Conservation (phyloP, 371 early-diverging fungal genomes). For the Rhizomucor pusillus region DNA sequence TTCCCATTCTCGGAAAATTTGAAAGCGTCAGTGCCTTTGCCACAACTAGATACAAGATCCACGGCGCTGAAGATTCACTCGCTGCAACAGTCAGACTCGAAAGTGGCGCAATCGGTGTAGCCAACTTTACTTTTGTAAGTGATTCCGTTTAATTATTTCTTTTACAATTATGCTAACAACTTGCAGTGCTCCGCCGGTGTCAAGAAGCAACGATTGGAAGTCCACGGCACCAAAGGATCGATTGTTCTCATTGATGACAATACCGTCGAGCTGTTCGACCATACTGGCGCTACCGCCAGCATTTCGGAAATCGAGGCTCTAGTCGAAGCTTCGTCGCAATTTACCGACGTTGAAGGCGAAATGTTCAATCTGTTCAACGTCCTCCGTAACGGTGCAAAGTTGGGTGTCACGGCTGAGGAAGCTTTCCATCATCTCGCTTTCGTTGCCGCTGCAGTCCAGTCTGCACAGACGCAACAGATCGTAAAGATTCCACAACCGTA, state of each 20-base stretch:
- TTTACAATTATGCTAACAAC: neutral
- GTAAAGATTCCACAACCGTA: slow-evolving; percentile 8
- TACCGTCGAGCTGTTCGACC: slow-evolving; percentile 27
- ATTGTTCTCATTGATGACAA: slow-evolving; percentile 30
- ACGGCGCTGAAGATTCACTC: slow-evolving; percentile 41
- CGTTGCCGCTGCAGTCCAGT: slow-evolving; percentile 39
- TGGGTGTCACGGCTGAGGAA: slow-evolving; percentile 36
- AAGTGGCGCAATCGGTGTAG: slow-evolving; percentile 38
- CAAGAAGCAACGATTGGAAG: slow-evolving; percentile 27
- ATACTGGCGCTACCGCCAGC: slow-evolving; percentile 17
- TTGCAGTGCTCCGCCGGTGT: slow-evolving; percentile 39
- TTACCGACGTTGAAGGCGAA: slow-evolving; percentile 48
- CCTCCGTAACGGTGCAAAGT: slow-evolving; percentile 20
- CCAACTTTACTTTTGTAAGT: slow-evolving; percentile 53
- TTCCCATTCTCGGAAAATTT: slow-evolving; percentile 41
- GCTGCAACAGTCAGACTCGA: slow-evolving; percentile 31
- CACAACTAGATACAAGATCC: slow-evolving; percentile 33
- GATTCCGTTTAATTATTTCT: neutral
- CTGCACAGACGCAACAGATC: slow-evolving; percentile 30
- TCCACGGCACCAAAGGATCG: slow-evolving; percentile 46
- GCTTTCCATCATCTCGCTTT: slow-evolving; percentile 48
- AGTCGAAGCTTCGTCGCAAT: slow-evolving; percentile 17
- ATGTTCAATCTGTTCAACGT: slow-evolving; percentile 33
- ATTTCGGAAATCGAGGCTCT: slow-evolving; percentile 11
- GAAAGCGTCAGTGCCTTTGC: slow-evolving; percentile 40